A percentile compares a stretch with the other conserved stretches of the same genome.
phyloP scores from a whole-genome alignment of 371 early-diverging fungal genomes.

The Massospora cicadina region DNA sequence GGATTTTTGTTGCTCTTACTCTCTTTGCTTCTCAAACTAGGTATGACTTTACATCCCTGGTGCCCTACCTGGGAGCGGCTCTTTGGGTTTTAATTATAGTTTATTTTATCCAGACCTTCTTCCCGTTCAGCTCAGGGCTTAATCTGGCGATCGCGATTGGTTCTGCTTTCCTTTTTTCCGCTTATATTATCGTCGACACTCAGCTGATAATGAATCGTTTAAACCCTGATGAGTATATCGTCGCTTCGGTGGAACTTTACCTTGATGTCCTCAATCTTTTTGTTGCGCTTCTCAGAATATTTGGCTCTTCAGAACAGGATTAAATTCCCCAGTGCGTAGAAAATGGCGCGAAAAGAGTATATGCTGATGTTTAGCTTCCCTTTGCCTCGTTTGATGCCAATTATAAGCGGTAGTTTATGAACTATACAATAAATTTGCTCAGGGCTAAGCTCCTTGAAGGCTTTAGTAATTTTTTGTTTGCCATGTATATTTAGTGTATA shows the following conservation, averaged over 20 bases:
- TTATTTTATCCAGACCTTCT: conserved; percentile 42
- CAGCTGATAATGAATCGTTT: conserved; percentile 42
- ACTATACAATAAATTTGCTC: too few relatives aligned
- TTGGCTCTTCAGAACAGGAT: conserved; percentile 2
- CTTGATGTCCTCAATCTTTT: conserved; percentile 69
- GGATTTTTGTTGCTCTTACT: conserved; percentile 50
- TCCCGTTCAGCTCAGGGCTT: conserved; percentile 41
- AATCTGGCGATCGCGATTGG: conserved; percentile 42
- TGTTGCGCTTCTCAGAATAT: conserved; percentile 41
- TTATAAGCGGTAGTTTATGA: too few relatives aligned
- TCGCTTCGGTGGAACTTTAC: conserved; percentile 56
- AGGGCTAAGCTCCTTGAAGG: too few relatives aligned
- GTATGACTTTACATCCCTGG: conserved; percentile 50
- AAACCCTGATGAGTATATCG: conserved; percentile 59
- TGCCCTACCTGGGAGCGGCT: conserved; percentile 35
- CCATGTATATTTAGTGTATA: too few relatives aligned
- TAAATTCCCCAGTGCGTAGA: too few relatives aligned
- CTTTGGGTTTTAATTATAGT: conserved; percentile 38
- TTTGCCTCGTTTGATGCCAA: too few relatives aligned
- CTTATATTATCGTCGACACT: conserved; percentile 54
- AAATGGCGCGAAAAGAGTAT: too few relatives aligned
- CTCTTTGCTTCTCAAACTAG: conserved; percentile 56
- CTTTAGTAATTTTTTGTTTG: too few relatives aligned
- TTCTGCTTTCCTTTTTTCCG: conserved; percentile 47
- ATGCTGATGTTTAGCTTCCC: too few relatives aligned